These are phyloP conservation scores for Odontarrhena argentea DNA, from an alignment of 345 rosid species.

Conservation along the genomic window DNA sequence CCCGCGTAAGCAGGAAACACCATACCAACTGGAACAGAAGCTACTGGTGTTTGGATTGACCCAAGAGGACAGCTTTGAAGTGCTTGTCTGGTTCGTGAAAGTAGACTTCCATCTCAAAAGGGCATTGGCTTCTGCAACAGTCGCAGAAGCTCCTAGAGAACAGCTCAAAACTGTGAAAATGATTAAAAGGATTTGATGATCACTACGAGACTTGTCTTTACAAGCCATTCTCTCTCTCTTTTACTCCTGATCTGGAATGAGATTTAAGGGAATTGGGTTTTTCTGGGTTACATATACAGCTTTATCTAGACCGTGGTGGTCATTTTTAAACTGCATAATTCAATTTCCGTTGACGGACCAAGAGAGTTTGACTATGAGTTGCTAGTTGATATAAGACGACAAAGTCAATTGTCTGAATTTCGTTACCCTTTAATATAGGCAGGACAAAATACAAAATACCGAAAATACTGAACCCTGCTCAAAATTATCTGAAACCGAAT, in stretches of 20 bases:
- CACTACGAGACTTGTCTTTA: slow-evolving; percentile 1
- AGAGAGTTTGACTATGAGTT: slow-evolving; percentile 18
- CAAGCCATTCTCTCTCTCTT: slow-evolving; percentile 18
- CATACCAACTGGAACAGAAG: slow-evolving; percentile 45
- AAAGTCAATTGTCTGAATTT: slow-evolving; percentile 20
- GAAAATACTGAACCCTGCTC: too few relatives aligned
- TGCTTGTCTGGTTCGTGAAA: slow-evolving; percentile 40
- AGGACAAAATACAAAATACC: too few relatives aligned
- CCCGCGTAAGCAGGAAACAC: slow-evolving; percentile 37
- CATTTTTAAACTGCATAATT: slow-evolving; percentile 2
- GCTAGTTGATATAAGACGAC: slow-evolving; percentile 1
- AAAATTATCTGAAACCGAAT: too few relatives aligned
- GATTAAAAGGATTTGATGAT: slow-evolving; percentile 30
- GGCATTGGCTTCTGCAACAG: slow-evolving; percentile 38
- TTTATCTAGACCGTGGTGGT: neutral
- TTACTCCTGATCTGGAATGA: slow-evolving; percentile 12
- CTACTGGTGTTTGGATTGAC: slow-evolving; percentile 32
- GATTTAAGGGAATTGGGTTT: neutral
- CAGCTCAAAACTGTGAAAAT: slow-evolving; percentile 23
- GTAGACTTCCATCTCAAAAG: slow-evolving; percentile 43
- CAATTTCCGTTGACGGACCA: slow-evolving; percentile 8
- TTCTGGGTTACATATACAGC: slow-evolving; percentile 16
- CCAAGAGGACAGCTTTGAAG: slow-evolving; percentile 38
- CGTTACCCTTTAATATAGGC: neutral
- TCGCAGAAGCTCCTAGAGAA: slow-evolving; percentile 19